Evolutionary conservation across 2,329 filamentous ascomycete genomes (phyloP).

Genomic region (Rutstroemia sp.): DNA sequence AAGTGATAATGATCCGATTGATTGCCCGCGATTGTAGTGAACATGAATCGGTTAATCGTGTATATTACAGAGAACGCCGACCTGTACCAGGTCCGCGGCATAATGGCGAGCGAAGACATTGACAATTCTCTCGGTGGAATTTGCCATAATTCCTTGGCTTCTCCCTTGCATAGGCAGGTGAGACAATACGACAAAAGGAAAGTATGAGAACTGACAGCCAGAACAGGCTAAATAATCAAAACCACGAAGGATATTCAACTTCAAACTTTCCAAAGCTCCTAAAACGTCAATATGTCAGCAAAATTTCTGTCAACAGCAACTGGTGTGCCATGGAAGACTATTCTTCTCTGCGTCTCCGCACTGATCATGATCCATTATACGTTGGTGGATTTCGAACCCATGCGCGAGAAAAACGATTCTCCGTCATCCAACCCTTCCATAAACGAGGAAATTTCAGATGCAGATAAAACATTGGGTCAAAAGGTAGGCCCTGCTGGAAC

Average conservation of each 20-base stretch:
- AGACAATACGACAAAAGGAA: neutral
- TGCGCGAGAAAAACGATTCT: neutral
- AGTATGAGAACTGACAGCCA: neutral
- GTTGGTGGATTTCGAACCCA: conserved; percentile 1
- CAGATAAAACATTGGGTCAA: neutral
- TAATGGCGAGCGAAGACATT: too few species aligned
- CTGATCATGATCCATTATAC: conserved; percentile 5
- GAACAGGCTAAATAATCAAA: neutral
- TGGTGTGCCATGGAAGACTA: conserved; percentile 6
- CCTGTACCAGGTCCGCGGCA: too few species aligned
- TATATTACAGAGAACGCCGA: too few species aligned
- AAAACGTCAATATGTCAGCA: neutral
- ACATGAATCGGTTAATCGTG: too few species aligned
- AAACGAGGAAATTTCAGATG: neutral
- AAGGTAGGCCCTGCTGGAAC: conserved; percentile 3
- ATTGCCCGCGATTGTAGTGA: too few species aligned
- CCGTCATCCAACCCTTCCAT: neutral
- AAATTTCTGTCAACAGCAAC: neutral
- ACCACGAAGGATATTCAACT: neutral
- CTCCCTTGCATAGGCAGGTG: neutral
- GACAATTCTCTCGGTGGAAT: too few species aligned
- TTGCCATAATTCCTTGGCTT: neutral
- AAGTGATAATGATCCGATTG: too few species aligned
- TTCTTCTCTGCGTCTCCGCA: neutral
- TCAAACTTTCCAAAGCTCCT: neutral